These are phyloP conservation scores for Neurospora sp. DNA, from an alignment of 2,329 filamentous ascomycete genomes.

Conservation along the genomic window DNA sequence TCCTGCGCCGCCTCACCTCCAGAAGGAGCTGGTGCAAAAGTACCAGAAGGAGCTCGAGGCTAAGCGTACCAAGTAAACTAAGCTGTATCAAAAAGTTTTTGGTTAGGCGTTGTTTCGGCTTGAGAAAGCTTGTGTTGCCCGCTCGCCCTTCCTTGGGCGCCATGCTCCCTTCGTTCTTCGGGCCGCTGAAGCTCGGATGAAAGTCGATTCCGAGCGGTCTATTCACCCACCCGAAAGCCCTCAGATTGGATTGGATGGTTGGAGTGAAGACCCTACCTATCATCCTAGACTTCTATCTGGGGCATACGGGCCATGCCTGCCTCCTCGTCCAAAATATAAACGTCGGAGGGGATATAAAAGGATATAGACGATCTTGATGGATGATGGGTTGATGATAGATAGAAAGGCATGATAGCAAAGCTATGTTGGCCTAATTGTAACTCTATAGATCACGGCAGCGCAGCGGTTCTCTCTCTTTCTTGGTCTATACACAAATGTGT, in stretches of 20 bases:
- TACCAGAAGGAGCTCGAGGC: conserved; percentile 49
- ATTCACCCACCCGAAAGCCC: not conserved
- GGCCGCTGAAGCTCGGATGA: not conserved
- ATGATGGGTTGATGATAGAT: not conserved
- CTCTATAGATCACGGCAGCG: not conserved
- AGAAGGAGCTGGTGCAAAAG: conserved; percentile 54
- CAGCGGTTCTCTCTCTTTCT: not conserved
- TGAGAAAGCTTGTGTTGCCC: not conserved
- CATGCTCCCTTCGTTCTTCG: not conserved
- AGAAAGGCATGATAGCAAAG: not conserved
- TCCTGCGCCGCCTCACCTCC: conserved; percentile 75
- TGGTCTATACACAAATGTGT: not conserved
- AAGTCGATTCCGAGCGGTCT: not conserved
- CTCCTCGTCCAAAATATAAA: not conserved
- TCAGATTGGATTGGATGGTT: not conserved
- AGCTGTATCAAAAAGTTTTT: not conserved
- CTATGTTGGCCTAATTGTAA: not conserved
- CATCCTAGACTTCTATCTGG: not conserved
- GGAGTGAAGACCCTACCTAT: not conserved
- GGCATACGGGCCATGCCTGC: not conserved
- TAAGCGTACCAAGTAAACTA: conserved; percentile 42
- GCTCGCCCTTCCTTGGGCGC: not conserved
- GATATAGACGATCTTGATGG: not conserved
- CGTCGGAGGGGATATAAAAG: not conserved
- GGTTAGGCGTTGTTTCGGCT: not conserved